Evolutionary conservation across 2,329 filamentous ascomycete genomes (phyloP), one percentile per base, ranked within the genome.

Genomic region (Colletotrichum orchidophilum): DNA sequence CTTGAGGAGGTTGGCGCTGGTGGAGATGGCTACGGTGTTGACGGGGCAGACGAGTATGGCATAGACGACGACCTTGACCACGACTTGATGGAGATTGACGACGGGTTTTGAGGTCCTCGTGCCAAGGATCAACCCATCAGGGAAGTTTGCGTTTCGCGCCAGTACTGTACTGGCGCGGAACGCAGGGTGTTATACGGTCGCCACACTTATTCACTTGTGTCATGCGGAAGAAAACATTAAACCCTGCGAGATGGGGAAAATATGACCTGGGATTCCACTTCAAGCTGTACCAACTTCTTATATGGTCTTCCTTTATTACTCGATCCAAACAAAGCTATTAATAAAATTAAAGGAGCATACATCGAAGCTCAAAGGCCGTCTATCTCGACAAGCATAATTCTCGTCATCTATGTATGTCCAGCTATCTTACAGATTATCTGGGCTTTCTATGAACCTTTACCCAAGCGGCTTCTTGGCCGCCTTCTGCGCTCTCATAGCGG

Each of bases 401-500:
- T 11, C 24, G 49, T 52, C n/a, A 24, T 26, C 49, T 52, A 52
- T 26, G 49, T 52, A n/a, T n/a, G 21, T 33, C 12, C 9, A n/a
- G 49, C 42, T 26, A 52, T n/a, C 12, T n/a, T 6, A 52, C 27
- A 62, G n/a, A n/a, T 15, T 42, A 7, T 18, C n/a, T 24, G 21
- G 2, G 46, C 13, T 15, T 13, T 26, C 21, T 33, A 24, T 18
- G 27, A 9, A 21, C 24, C 24, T 42, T 62, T 27, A 62, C 27
- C 59, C 59, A 13, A 42, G 49, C 31, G 39, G 50, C 18, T 58
- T 64, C 21, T 86, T 88, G 1, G 80, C 77, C 7, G 80, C 78
- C 79, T 92, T 93, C 8, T 86, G 81, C 12, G 89, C 90, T 74
- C 87, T 86, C 85, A 93, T 88, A 7, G 84, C 84, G 1, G 86